Evolutionary conservation across 2,329 filamentous ascomycete species (phyloP).

Genomic region (Talaromyces sp.): DNA sequence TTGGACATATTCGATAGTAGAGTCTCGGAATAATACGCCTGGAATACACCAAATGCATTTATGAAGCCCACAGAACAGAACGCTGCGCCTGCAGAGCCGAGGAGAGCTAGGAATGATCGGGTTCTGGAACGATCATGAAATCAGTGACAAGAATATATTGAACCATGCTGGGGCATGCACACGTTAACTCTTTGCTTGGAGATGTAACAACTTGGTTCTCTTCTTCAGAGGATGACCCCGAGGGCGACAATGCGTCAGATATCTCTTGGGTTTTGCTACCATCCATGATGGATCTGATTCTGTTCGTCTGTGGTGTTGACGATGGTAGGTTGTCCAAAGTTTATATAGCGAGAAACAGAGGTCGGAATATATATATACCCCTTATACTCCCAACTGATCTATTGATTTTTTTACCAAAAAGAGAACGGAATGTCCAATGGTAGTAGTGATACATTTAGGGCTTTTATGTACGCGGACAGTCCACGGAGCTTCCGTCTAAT

Average conservation of each 20-base stretch:
- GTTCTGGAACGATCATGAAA: slow-evolving; percentile 15
- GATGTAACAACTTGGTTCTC: not conserved
- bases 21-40: slow-evolving; percentile 28
- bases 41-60: slow-evolving; percentile 35
- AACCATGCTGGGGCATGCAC: not conserved
- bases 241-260: not conserved
- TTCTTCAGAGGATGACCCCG: not conserved
- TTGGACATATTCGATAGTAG: slow-evolving; percentile 24
- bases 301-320: no score
- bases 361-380: no score
- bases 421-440: not conserved
- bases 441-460: not conserved
- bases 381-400: no score
- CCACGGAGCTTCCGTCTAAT: slow-evolving; percentile 4
- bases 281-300: not conserved
- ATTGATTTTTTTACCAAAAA: not conserved
- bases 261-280: not conserved
- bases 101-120: slow-evolving; percentile 24
- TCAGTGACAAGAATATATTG: not conserved
- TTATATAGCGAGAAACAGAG: not conserved
- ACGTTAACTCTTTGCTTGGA: slow-evolving; percentile 24
- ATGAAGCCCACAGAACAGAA: slow-evolving; percentile 38
- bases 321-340: no score
- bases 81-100: slow-evolving; percentile 26
- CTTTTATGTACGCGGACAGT: not conserved